These are phyloP conservation scores for Chytriomyces sp. DNA, from an alignment of 192 early-diverging fungal species.

Conservation along the genomic window DNA sequence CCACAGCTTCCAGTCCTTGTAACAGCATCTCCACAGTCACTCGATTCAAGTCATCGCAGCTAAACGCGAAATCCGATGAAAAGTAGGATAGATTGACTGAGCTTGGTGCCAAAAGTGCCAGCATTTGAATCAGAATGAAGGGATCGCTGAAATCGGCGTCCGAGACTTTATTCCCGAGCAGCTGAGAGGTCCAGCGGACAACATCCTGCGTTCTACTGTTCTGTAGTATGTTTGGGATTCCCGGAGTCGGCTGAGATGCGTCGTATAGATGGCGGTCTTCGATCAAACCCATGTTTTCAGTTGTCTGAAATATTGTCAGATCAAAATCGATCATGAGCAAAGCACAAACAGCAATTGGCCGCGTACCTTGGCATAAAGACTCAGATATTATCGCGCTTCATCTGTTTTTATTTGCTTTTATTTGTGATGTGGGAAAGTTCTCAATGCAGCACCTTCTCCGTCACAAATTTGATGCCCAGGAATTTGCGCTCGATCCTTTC, in stretches of 20 bases:
- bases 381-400: too few relatives aligned
- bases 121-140: conserved; percentile 25
- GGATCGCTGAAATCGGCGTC: conserved; percentile 14
- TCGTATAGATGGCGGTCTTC: neutral
- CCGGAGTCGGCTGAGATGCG: neutral
- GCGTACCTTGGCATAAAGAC: too few relatives aligned
- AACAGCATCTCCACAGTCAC: conserved; percentile 26
- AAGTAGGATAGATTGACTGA: conserved; percentile 21
- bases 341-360: too few relatives aligned
- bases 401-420: too few relatives aligned
- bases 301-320: neutral
- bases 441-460: too few relatives aligned
- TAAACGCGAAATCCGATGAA: conserved; percentile 24
- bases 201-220: neutral
- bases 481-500: too few relatives aligned
- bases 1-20: conserved; percentile 8
- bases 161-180: neutral
- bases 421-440: too few relatives aligned
- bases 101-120: conserved; percentile 19
- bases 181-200: neutral
- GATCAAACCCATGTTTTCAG: neutral
- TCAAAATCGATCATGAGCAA: too few relatives aligned
- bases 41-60: conserved; percentile 6
- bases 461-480: too few relatives aligned
- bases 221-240: neutral